A percentile compares a stretch with the other conserved stretches of the same genome.
phyloP scores from a whole-genome alignment of 2,329 filamentous ascomycete genomes.

The Penicillium corylophilum region DNA sequence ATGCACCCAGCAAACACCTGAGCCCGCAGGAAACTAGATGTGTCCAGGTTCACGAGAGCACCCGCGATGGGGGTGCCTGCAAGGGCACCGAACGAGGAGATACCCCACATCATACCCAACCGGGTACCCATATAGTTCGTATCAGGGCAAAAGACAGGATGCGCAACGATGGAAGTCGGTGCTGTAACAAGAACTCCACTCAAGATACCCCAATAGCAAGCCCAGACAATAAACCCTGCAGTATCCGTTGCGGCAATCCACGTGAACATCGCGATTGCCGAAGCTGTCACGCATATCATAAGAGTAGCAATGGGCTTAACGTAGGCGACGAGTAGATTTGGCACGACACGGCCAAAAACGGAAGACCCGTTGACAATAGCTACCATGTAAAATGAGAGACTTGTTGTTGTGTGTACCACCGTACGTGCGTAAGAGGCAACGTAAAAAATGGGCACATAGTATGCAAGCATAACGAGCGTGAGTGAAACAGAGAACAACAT shows the following conservation, averaged over 20 bases:
- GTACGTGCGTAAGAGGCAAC: slow-evolving; percentile 45
- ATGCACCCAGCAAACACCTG: slow-evolving; percentile 35
- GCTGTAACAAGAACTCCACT: slow-evolving; percentile 32
- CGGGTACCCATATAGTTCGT: slow-evolving; percentile 29
- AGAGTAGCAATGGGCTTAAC: slow-evolving; percentile 29
- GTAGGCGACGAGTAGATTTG: slow-evolving; percentile 42
- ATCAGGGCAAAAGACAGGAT: slow-evolving; percentile 29
- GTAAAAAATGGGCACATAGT: slow-evolving; percentile 49
- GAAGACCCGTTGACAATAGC: slow-evolving; percentile 54
- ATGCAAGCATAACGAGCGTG: slow-evolving; percentile 47
- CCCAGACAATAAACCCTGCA: slow-evolving; percentile 32
- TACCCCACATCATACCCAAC: slow-evolving; percentile 38
- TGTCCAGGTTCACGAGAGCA: slow-evolving; percentile 28
- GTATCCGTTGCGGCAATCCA: slow-evolving; percentile 27
- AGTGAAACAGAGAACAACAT: slow-evolving; percentile 46
- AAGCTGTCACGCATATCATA: slow-evolving; percentile 19
- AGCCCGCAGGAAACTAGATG: slow-evolving; percentile 27
- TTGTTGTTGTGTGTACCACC: slow-evolving; percentile 50
- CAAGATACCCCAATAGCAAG: slow-evolving; percentile 33
- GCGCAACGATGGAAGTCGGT: slow-evolving; percentile 31
- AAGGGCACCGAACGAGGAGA: slow-evolving; percentile 32
- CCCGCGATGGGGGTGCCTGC: slow-evolving; percentile 35
- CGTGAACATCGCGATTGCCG: slow-evolving; percentile 33
- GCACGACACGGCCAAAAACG: slow-evolving; percentile 51
- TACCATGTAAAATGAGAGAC: slow-evolving; percentile 48